phyloP scores from a whole-genome alignment of 306 rosid genomes.

The Pyrus pyrifolia region DNA sequence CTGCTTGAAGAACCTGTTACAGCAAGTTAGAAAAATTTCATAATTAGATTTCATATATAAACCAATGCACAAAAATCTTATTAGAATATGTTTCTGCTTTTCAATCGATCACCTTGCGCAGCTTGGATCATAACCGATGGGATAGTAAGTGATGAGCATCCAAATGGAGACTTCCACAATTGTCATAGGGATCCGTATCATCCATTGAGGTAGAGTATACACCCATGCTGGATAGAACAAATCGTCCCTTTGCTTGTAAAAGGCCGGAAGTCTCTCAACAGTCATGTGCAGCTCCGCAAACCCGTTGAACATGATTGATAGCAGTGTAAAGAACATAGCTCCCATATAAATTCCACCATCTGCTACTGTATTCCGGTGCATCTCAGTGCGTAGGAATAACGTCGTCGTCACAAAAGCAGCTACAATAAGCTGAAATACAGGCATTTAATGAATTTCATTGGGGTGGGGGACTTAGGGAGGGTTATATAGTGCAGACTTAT shows the following conservation, averaged over 20 bases:
- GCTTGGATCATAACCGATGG: slow-evolving; percentile 1
- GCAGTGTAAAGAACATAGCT: slow-evolving; percentile 28
- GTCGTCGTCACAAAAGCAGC: slow-evolving; percentile 27
- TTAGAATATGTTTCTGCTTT: too few relatives aligned
- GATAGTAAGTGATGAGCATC: background rate
- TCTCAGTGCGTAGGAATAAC: slow-evolving; percentile 33
- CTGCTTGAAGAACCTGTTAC: slow-evolving; percentile 37
- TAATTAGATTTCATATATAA: background rate
- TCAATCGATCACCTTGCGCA: background rate
- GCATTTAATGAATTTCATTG: background rate
- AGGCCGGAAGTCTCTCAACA: background rate
- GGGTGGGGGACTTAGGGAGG: too few relatives aligned
- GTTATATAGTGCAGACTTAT: background rate
- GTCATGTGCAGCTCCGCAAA: slow-evolving; percentile 18
- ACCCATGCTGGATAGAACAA: slow-evolving; percentile 14
- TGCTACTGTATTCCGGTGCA: slow-evolving; percentile 22
- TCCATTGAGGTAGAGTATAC: background rate
- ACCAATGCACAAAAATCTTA: too few relatives aligned
- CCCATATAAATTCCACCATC: slow-evolving; percentile 30
- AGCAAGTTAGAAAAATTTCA: background rate
- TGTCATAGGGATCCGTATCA: slow-evolving; percentile 1
- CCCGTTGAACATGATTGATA: slow-evolving; percentile 30
- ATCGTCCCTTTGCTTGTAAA: slow-evolving; percentile 14
- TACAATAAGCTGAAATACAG: slow-evolving; percentile 20
- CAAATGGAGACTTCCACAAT: slow-evolving; percentile 1